These are phyloP conservation scores for Leishmania braziliensis DNA, from an alignment of 208 protist genomes.

Conservation along the genomic window DNA sequence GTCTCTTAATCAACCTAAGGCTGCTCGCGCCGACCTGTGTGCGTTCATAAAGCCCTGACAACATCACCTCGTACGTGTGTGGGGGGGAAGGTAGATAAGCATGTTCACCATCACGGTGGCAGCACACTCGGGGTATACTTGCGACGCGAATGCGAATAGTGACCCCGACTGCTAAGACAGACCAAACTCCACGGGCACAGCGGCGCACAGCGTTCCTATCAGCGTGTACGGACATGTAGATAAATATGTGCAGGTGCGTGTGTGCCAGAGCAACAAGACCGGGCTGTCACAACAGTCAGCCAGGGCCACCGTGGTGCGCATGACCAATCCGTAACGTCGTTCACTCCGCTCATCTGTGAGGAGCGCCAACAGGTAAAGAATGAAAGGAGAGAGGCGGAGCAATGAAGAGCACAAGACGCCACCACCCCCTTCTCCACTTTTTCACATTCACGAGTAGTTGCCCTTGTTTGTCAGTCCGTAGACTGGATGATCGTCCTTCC, in stretches of 20 bases:
- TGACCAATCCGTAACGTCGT: background rate
- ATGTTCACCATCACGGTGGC: background rate
- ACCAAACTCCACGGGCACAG: background rate
- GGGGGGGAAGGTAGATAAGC: background rate
- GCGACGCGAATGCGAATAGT: background rate
- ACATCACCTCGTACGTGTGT: background rate
- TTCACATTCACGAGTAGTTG: conserved; percentile 72
- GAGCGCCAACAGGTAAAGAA: background rate
- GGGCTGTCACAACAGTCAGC: background rate
- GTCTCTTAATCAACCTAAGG: background rate
- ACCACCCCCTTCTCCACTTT: background rate
- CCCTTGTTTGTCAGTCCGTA: conserved; percentile 80
- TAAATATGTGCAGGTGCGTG: conserved; percentile 10
- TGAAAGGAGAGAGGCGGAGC: background rate
- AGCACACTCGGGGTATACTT: background rate
- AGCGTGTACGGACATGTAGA: background rate
- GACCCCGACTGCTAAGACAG: background rate
- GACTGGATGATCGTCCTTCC: conserved; percentile 86
- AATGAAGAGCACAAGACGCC: background rate
- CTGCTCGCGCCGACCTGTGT: background rate
- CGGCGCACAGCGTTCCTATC: background rate
- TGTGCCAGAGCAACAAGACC: background rate
- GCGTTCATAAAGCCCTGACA: background rate
- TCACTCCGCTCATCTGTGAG: background rate
- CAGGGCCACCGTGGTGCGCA: background rate